Percentiles rank a stretch among this genome's conserved stretches.
Evolutionary conservation across 2,329 filamentous ascomycete genomes (phyloP).

Genomic region (Neoscytalidium dimidiatum): DNA sequence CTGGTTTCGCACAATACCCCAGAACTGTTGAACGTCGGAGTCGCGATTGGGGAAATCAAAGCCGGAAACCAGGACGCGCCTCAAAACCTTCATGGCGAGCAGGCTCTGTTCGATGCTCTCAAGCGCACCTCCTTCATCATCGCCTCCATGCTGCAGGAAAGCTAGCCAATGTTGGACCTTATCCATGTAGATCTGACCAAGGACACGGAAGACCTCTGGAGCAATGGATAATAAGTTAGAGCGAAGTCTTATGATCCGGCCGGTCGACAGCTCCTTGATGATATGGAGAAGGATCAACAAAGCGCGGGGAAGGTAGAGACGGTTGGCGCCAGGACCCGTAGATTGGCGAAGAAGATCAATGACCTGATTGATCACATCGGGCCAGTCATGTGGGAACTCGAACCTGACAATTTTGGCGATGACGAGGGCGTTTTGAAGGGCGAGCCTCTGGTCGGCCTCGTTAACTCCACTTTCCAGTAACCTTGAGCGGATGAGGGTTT

Average conservation of each 20-base stretch:
- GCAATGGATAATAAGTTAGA: constrained; percentile 75
- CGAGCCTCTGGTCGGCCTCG: constrained; percentile 74
- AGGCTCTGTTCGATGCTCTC: constrained; percentile 76
- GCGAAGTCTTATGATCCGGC: constrained; percentile 72
- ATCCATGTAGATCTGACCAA: constrained; percentile 76
- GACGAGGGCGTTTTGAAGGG: constrained; percentile 84
- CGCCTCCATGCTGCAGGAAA: constrained; percentile 59
- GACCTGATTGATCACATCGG: constrained; percentile 42
- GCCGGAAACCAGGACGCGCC: constrained; percentile 76
- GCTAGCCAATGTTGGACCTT: constrained; percentile 70
- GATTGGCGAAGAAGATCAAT: constrained; percentile 62
- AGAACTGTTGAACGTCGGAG: constrained; percentile 74
- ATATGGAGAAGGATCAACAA: constrained; percentile 80
- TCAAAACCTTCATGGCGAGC: constrained; percentile 74
- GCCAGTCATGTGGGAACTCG: constrained; percentile 88
- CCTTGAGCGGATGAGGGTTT: constrained; percentile 71
- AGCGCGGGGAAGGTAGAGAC: constrained; percentile 68
- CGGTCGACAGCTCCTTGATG: constrained; percentile 86
- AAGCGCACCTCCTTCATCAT: constrained; percentile 60
- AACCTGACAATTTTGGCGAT: constrained; percentile 85
- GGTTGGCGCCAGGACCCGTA: constrained; percentile 55
- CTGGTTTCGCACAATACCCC: constrained; percentile 75
- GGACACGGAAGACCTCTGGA: constrained; percentile 79
- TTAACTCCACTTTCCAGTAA: constrained; percentile 75
- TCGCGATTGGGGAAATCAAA: constrained; percentile 85